These are phyloP conservation scores for Fusarium nygamai DNA, from an alignment of 2,329 filamentous ascomycete species.

Conservation along the genomic window DNA sequence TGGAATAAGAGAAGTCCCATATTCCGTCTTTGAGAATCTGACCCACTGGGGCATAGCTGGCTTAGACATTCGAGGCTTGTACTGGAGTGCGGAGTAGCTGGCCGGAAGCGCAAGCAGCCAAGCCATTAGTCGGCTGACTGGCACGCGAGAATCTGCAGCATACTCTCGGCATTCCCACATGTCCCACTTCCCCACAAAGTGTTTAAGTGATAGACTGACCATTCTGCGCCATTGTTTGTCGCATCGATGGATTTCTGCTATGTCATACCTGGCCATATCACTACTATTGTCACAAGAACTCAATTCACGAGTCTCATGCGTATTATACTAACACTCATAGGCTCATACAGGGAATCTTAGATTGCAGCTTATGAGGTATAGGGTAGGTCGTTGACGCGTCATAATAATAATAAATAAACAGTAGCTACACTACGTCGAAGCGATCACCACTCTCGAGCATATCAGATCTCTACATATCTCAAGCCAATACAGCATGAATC, in stretches of 20 bases:
- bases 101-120: not conserved
- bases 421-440: not conserved
- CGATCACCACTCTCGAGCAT: not conserved
- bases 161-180: not conserved
- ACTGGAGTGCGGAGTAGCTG: not conserved
- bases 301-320: rapidly evolving
- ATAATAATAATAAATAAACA: not conserved
- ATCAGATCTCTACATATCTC: rapidly evolving
- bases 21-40: rapidly evolving
- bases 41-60: no score
- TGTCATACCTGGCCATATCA: rapidly evolving
- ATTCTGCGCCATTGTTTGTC: not conserved
- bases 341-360: rapidly evolving
- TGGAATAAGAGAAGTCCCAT: not conserved
- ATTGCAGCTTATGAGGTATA: not conserved
- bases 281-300: rapidly evolving
- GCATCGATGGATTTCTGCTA: not conserved
- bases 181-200: not conserved
- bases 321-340: not conserved
- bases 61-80: not conserved
- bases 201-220: not conserved
- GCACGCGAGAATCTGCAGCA: not conserved
- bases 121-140: not conserved
- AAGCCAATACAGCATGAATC: not conserved
- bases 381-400: not conserved